phyloP scores from a whole-genome alignment of 2,329 filamentous ascomycete genomes.

The Venturia effusa region DNA sequence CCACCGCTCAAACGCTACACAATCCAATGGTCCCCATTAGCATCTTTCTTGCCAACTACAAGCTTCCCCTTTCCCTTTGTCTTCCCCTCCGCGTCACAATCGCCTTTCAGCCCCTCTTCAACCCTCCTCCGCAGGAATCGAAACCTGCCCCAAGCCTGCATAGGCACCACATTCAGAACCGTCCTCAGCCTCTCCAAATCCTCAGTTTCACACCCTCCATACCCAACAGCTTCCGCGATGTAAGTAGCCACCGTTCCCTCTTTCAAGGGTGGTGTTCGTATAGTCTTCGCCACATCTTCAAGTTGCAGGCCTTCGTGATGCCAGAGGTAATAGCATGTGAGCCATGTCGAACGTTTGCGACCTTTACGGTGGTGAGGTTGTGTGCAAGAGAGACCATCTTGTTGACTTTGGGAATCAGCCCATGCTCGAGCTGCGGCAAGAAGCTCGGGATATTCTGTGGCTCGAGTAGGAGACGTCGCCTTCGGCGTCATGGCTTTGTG shows the following conservation, averaged over 20 bases:
- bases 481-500: not conserved
- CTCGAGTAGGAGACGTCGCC: not conserved
- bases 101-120: not conserved
- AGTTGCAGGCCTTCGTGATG: constrained; percentile 41
- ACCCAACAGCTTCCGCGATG: constrained; percentile 43
- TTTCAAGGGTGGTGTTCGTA: constrained; percentile 51
- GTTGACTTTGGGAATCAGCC: not conserved
- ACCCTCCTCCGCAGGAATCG: not conserved
- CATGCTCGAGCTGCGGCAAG: not conserved
- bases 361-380: not conserved
- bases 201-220: not conserved
- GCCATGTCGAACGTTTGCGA: constrained; percentile 16
- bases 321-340: constrained; percentile 58
- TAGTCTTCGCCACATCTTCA: constrained; percentile 39
- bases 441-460: not conserved
- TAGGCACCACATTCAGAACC: not conserved
- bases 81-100: too few species aligned
- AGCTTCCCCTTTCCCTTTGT: not conserved
- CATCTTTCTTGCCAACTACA: not conserved
- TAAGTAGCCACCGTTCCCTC: constrained; percentile 46
- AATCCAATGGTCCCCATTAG: not conserved
- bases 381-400: too few species aligned
- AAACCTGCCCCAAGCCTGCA: not conserved
- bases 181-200: not conserved
- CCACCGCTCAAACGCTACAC: not conserved